These are phyloP conservation scores for Fusarium sp. DNA, from an alignment of 2,329 filamentous ascomycete genomes.

Conservation along the genomic window DNA sequence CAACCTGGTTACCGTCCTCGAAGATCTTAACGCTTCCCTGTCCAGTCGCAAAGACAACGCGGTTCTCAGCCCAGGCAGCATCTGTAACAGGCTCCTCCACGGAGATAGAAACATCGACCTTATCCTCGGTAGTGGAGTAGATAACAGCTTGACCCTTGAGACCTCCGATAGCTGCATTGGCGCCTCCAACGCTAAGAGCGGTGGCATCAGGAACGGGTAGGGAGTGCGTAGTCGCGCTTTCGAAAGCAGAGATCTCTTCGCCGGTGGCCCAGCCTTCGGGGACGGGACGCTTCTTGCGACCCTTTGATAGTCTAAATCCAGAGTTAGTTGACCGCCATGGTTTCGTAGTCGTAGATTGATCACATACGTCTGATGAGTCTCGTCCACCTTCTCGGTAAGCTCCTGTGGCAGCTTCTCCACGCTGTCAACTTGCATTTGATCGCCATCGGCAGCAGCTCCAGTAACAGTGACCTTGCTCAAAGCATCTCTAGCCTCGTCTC, in stretches of 20 bases:
- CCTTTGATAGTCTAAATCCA: constrained; percentile 78
- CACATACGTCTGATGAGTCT: constrained; percentile 81
- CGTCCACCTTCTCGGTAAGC: constrained; percentile 78
- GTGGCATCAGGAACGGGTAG: constrained; percentile 61
- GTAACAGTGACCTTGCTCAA: constrained; percentile 86
- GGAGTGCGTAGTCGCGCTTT: constrained; percentile 58
- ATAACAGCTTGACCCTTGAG: constrained; percentile 78
- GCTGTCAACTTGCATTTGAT: constrained; percentile 91
- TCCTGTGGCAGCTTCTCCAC: constrained; percentile 78
- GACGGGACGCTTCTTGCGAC: constrained; percentile 87
- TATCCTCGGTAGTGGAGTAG: constrained; percentile 77
- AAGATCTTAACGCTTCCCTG: constrained; percentile 85
- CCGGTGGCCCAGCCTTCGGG: constrained; percentile 86
- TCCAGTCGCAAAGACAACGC: constrained; percentile 77
- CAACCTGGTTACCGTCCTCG: constrained; percentile 74
- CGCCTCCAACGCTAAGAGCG: constrained; percentile 63
- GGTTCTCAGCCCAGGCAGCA: constrained; percentile 72
- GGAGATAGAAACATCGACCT: constrained; percentile 73
- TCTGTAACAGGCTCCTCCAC: constrained; percentile 75
- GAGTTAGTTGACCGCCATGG: constrained; percentile 20
- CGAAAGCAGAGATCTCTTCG: constrained; percentile 71
- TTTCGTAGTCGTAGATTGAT: background rate
- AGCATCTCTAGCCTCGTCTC: constrained; percentile 91
- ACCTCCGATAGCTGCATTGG: constrained; percentile 79
- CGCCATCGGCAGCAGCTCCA: constrained; percentile 67